phyloP scores from a whole-genome alignment of 129 eudicot species.

The Calendula officinalis region DNA sequence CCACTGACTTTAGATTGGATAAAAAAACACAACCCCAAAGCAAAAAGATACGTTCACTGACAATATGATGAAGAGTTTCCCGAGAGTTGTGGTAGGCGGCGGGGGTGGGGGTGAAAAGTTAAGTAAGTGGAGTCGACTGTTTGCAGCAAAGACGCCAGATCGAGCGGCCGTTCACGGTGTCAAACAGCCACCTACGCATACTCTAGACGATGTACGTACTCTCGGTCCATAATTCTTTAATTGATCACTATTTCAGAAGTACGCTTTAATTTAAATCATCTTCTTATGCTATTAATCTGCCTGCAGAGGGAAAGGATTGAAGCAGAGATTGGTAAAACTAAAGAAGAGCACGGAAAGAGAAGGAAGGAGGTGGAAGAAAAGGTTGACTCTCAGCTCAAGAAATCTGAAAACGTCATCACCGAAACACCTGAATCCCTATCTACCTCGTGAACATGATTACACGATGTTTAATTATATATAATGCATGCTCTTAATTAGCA shows the following conservation, averaged over 20 bases:
- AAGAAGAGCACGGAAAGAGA: constrained; percentile 11
- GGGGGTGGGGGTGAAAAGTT: background rate
- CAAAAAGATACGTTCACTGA: too few relatives aligned
- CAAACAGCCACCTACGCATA: background rate
- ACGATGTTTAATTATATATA: too few relatives aligned
- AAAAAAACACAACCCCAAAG: too few relatives aligned
- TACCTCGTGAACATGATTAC: background rate
- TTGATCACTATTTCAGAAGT: too few relatives aligned
- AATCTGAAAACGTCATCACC: constrained; percentile 15
- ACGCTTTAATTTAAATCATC: too few relatives aligned
- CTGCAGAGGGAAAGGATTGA: constrained; percentile 17
- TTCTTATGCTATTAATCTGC: too few relatives aligned
- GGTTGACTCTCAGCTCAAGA: constrained; percentile 12
- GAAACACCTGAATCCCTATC: constrained; percentile 10
- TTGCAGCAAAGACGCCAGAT: constrained; percentile 15
- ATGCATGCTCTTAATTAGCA: too few relatives aligned
- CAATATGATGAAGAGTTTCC: background rate
- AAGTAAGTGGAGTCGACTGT: background rate
- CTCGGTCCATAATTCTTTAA: too few relatives aligned
- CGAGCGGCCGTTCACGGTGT: constrained; percentile 24
- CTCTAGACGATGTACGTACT: constrained; percentile 8
- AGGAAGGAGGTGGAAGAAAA: constrained; percentile 18
- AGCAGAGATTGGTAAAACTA: constrained; percentile 1
- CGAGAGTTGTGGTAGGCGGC: background rate
- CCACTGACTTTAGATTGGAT: too few relatives aligned